These are phyloP conservation scores for Sporisorium sorghi DNA, from an alignment of 1,284 basidiomycete genomes.

Conservation along the genomic window DNA sequence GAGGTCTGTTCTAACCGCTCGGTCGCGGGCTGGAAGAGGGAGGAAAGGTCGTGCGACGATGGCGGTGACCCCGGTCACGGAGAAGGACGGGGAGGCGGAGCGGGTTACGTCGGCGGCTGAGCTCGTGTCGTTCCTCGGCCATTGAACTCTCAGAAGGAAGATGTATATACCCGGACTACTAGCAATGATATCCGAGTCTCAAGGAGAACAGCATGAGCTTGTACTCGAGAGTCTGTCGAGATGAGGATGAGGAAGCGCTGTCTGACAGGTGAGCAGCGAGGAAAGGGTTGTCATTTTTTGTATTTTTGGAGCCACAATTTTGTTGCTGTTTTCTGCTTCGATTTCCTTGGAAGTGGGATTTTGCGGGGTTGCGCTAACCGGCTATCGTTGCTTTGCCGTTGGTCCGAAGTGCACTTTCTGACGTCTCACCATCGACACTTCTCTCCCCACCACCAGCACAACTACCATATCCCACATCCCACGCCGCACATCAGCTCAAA, in stretches of 20 bases:
- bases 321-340: too few relatives aligned
- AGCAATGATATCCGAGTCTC: neutral
- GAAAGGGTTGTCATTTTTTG: too few relatives aligned
- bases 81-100: neutral
- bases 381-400: neutral
- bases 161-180: slow-evolving; percentile 16
- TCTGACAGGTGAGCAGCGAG: neutral
- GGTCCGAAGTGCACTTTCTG: neutral
- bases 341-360: too few relatives aligned
- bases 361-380: too few relatives aligned
- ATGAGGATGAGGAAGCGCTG: neutral
- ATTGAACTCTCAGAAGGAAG: slow-evolving; percentile 1
- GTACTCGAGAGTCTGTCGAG: neutral
- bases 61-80: slow-evolving; percentile 8
- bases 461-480: neutral
- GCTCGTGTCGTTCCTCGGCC: slow-evolving; percentile 10
- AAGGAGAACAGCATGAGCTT: neutral
- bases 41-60: slow-evolving; percentile 23
- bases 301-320: neutral
- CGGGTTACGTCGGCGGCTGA: slow-evolving; percentile 6
- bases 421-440: neutral
- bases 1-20: slow-evolving; percentile 10
- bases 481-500: neutral
- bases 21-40: neutral
- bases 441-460: neutral